phyloP scores from a whole-genome alignment of 1,284 basidiomycete genomes.

The Heterobasidion occidentale region DNA sequence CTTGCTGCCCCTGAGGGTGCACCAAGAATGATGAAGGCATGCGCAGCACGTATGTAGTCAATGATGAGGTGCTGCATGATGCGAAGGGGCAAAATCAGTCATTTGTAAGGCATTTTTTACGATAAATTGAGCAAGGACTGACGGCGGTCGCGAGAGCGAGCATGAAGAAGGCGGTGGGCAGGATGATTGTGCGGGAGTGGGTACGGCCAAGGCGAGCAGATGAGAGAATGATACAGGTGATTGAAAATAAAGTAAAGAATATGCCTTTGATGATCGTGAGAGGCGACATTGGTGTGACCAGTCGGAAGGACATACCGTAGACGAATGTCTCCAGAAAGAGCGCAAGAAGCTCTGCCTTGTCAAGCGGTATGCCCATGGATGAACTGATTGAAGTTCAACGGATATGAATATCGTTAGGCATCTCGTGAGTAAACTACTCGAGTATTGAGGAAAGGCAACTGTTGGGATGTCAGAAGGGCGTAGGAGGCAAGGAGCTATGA shows the following conservation, averaged over 20 bases:
- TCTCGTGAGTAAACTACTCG: too few relatives aligned
- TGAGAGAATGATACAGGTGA: neutral
- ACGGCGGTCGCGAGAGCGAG: constrained; percentile 6
- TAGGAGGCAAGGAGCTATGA: too few relatives aligned
- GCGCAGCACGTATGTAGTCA: neutral
- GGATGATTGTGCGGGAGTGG: neutral
- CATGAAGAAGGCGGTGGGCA: constrained; percentile 1
- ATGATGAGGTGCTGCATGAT: neutral
- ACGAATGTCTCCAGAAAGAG: neutral
- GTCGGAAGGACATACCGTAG: neutral
- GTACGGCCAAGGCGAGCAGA: too few relatives aligned
- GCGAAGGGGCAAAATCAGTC: too few relatives aligned
- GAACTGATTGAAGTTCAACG: too few relatives aligned
- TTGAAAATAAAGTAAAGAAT: neutral
- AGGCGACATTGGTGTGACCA: neutral
- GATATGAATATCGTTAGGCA: too few relatives aligned
- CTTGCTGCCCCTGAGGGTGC: neutral
- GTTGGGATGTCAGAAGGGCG: too few relatives aligned
- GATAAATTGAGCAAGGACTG: neutral
- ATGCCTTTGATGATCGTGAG: neutral
- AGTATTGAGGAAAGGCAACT: too few relatives aligned
- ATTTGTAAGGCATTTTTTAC: too few relatives aligned
- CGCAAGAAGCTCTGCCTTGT: neutral
- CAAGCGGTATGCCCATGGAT: neutral
- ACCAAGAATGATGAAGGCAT: neutral